These are phyloP conservation scores for Aspergillus puulaauensis DNA, from an alignment of 2,329 filamentous ascomycete species.

Conservation along the genomic window DNA sequence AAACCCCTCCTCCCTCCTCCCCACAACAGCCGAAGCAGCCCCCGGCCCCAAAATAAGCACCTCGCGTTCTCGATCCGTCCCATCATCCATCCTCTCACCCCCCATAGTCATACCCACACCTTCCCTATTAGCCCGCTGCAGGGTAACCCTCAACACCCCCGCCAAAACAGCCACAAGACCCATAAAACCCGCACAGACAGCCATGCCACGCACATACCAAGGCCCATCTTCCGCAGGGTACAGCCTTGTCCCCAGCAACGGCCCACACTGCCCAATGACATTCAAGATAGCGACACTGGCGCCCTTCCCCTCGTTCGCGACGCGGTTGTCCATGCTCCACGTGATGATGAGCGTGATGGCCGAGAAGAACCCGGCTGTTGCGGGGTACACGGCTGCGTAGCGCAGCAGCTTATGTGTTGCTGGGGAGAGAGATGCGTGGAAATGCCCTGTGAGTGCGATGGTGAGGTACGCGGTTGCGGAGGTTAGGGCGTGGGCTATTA, in stretches of 20 bases:
- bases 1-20: slow-evolving; percentile 21
- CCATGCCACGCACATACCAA: slow-evolving; percentile 64
- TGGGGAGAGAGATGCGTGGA: slow-evolving; percentile 36
- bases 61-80: slow-evolving; percentile 26
- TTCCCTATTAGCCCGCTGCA: slow-evolving; percentile 51
- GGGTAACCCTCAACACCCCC: slow-evolving; percentile 52
- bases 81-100: slow-evolving; percentile 5
- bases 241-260: slow-evolving; percentile 65
- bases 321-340: slow-evolving; percentile 87
- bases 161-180: slow-evolving; percentile 59
- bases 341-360: slow-evolving; percentile 82
- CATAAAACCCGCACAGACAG: slow-evolving; percentile 64
- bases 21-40: neutral
- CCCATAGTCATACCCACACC: slow-evolving; percentile 44
- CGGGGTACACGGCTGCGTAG: slow-evolving; percentile 77
- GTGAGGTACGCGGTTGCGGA: slow-evolving; percentile 67
- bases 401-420: slow-evolving; percentile 46
- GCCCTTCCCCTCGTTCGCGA: slow-evolving; percentile 66
- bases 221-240: slow-evolving; percentile 61
- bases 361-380: slow-evolving; percentile 76
- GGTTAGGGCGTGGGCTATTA: slow-evolving; percentile 67
- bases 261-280: slow-evolving; percentile 76
- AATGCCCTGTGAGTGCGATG: slow-evolving; percentile 53
- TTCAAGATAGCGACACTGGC: slow-evolving; percentile 79
- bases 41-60: slow-evolving; percentile 26